These are phyloP conservation scores for Westerdykella ornata DNA, from an alignment of 2,329 filamentous ascomycete genomes.

Conservation along the genomic window DNA sequence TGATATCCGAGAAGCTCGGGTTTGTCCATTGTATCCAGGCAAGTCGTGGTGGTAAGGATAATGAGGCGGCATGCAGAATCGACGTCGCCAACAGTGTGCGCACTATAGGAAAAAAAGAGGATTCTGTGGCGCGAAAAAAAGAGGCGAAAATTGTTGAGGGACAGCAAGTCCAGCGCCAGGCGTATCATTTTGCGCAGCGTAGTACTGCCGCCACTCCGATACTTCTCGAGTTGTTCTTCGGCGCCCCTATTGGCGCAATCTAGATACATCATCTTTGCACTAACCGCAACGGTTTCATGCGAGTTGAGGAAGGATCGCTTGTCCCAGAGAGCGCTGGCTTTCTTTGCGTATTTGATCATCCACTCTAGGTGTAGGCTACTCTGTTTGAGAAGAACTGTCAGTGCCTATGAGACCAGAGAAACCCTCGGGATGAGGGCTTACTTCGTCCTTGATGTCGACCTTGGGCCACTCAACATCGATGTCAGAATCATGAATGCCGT, in stretches of 20 bases:
- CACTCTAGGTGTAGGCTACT: slow-evolving; percentile 9
- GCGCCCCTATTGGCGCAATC: too few relatives aligned
- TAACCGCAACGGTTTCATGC: background rate
- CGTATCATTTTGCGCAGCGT: too few relatives aligned
- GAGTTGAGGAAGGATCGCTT: slow-evolving; percentile 14
- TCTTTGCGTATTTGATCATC: slow-evolving; percentile 21
- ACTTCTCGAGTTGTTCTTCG: too few relatives aligned
- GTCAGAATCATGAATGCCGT: slow-evolving; percentile 23
- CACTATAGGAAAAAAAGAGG: slow-evolving; percentile 20
- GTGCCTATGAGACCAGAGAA: background rate
- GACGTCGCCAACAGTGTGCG: slow-evolving; percentile 8
- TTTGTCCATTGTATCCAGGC: background rate
- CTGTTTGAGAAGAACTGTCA: background rate
- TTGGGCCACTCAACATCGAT: slow-evolving; percentile 22
- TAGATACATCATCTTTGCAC: too few relatives aligned
- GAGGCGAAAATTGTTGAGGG: slow-evolving; percentile 20
- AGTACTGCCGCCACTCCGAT: too few relatives aligned
- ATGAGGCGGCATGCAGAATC: slow-evolving; percentile 14
- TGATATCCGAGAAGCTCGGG: slow-evolving; percentile 13
- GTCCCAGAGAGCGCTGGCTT: slow-evolving; percentile 22
- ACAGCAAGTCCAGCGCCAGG: too few relatives aligned
- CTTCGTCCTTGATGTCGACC: slow-evolving; percentile 4
- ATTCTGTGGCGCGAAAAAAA: slow-evolving; percentile 18
- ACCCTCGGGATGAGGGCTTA: slow-evolving; percentile 1
- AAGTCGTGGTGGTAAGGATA: slow-evolving; percentile 9